These are phyloP conservation scores for Monosporascus sp. DNA, from an alignment of 2,329 filamentous ascomycete genomes.

Conservation along the genomic window DNA sequence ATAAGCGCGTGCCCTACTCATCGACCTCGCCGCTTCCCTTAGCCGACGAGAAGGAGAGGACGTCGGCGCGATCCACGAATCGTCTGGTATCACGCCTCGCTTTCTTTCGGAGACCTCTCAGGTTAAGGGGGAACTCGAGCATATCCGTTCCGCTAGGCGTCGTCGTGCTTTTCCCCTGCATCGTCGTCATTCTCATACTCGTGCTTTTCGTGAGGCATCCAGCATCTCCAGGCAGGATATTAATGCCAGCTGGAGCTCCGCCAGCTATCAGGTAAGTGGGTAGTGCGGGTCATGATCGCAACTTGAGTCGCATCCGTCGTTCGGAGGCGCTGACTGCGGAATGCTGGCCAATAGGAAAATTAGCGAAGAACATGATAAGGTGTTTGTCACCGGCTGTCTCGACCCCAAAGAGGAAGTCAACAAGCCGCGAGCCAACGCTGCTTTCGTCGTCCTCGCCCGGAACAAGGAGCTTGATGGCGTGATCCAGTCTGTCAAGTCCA, in stretches of 20 bases:
- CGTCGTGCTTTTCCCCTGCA: conserved; percentile 85
- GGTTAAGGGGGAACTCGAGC: conserved; percentile 84
- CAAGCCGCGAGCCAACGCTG: conserved; percentile 82
- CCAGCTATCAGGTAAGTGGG: conserved; percentile 78
- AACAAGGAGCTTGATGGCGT: conserved; percentile 97
- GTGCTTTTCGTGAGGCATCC: conserved; percentile 87
- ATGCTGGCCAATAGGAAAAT: conserved; percentile 66
- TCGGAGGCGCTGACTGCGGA: too few species aligned
- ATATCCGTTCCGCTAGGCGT: conserved; percentile 90
- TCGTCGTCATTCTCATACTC: conserved; percentile 87
- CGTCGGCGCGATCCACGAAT: conserved; percentile 27
- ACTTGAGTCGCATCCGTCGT: too few species aligned
- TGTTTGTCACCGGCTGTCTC: conserved; percentile 87
- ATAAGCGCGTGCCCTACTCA: conserved; percentile 42
- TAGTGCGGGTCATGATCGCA: neutral
- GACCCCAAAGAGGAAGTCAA: conserved; percentile 63
- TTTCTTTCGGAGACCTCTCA: conserved; percentile 82
- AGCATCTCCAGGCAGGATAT: conserved; percentile 71
- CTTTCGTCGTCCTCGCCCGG: conserved; percentile 89
- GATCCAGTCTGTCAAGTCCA: conserved; percentile 93
- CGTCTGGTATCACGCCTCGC: conserved; percentile 53
- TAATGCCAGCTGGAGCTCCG: conserved; percentile 84
- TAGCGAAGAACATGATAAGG: conserved; percentile 94
- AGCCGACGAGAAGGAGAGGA: conserved; percentile 44
- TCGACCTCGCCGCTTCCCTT: conserved; percentile 42